Base-by-base conservation (phyloP, 768 basidiomycete species). In the Naganishia vaughanmartiniae region DNA sequence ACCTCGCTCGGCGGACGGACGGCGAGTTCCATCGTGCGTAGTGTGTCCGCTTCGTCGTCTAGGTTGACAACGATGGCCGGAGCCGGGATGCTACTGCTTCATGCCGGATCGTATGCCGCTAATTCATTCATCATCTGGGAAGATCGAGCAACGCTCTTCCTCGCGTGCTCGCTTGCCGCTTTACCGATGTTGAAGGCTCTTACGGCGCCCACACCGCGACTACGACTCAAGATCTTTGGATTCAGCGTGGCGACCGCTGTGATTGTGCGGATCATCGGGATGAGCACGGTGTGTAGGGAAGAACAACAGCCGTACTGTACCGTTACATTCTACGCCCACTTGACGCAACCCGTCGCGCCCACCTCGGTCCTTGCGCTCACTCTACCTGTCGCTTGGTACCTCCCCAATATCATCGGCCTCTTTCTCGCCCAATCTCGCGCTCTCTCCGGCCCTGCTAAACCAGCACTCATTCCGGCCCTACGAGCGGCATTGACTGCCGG, bases 121-220 rank as follows among this genome's bases (percentile, higher is more conserved):
- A 98, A 98, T 83, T 96, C 93, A 0, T 95, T 92, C 84, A 92
- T 91, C n/a, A 87, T 98, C 80, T 97, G 93, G 93, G 96, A 99
- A 85, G 94, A 97, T 79, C 86, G 86, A 36, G 84, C 91, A 67
- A 84, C 90, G 14, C 86, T 88, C 10, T 94, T 88, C 85, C 85
- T 98, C 66, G 83, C 89, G 71, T 78, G 88, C 54, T 78, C 83
- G 11, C 73, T 81, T 48, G 74, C 86, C 86, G 45, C 89, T 87
- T 36, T 92, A 45, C 81, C 87, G 14, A 82, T 90, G 71, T 76
- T 89, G 36, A 84, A 83, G 57, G 89, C 90, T 0, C 82, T 92
- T 67, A 82, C 86, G 0, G 89, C 90, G 0, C 89, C 91, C 0
- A 88, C 87, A 9, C 74, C 80, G 2, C 86, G 87, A 46, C 86